Conservation (phyloP, 2,329 filamentous ascomycete genomes). For the Trichoderma endophyticum region DNA sequence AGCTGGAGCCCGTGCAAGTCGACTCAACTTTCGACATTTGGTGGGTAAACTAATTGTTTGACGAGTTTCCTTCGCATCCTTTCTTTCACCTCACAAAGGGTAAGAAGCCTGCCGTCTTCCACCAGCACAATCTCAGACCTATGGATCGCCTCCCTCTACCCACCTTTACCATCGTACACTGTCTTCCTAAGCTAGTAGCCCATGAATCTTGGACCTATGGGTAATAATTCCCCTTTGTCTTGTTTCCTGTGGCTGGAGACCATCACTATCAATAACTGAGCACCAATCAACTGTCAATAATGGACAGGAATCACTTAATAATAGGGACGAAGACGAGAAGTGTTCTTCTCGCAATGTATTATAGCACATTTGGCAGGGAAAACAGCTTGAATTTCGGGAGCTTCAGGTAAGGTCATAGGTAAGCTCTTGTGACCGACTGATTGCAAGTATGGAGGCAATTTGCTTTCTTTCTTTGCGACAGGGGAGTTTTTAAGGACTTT, state of each 20-base stretch:
- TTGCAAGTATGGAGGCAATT: slow-evolving; percentile 22
- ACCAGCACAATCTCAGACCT: not conserved
- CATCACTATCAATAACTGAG: not conserved
- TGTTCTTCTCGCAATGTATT: slow-evolving; percentile 27
- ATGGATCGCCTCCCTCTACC: not conserved
- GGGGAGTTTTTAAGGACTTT: slow-evolving; percentile 22
- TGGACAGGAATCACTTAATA: slow-evolving; percentile 13
- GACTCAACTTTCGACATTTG: slow-evolving; percentile 4
- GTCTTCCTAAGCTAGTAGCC: slow-evolving; percentile 1
- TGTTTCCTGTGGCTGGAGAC: not conserved
- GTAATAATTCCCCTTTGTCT: not conserved
- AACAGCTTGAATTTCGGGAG: not conserved
- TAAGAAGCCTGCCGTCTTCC: slow-evolving; percentile 17
- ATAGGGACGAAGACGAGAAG: slow-evolving; percentile 12
- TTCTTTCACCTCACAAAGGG: slow-evolving; percentile 15
- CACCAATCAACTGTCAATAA: slow-evolving; percentile 7
- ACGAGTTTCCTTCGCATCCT: slow-evolving; percentile 12
- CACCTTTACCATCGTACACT: not conserved
- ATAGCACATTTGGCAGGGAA: slow-evolving; percentile 23
- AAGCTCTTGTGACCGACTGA: slow-evolving; percentile 43
- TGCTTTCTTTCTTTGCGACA: slow-evolving; percentile 1
- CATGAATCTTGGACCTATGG: not conserved
- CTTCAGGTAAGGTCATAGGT: slow-evolving; percentile 54
- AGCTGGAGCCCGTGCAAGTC: not conserved
- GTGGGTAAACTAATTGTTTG: slow-evolving; percentile 14